Evolutionary conservation across 192 early-diverging fungal species (phyloP).

Genomic region (Oehlia diaphana): DNA sequence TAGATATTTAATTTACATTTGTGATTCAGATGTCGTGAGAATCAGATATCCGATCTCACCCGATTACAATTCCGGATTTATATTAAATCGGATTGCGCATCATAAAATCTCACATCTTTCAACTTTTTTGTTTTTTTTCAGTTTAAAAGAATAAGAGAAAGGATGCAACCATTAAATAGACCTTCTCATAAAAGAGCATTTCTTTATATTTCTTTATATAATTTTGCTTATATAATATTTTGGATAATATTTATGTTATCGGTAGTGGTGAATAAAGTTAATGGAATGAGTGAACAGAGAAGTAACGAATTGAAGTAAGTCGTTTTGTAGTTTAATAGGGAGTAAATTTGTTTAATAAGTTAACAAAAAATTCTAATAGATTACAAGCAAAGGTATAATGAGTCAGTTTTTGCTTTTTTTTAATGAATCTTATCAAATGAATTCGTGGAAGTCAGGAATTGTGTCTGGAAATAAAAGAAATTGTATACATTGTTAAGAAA

Average conservation of each 20-base stretch:
- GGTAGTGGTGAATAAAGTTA: neutral
- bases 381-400: neutral
- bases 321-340: neutral
- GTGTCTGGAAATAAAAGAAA: too few species aligned
- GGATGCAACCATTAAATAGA: neutral
- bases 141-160: too few species aligned
- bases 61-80: too few species aligned
- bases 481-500: too few species aligned
- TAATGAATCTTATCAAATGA: too few species aligned
- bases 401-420: neutral
- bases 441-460: too few species aligned
- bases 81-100: too few species aligned
- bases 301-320: neutral
- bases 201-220: neutral
- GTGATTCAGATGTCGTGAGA: too few species aligned
- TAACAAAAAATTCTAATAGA: neutral
- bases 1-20: too few species aligned
- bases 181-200: neutral
- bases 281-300: neutral
- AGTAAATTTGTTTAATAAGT: neutral
- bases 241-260: neutral
- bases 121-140: too few species aligned
- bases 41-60: too few species aligned
- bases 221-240: neutral
- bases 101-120: too few species aligned